Evolutionary conservation across 352 stramenopile genomes (phyloP), one percentile per base, ranked within the genome.

Genomic region (Pythium volutum): DNA sequence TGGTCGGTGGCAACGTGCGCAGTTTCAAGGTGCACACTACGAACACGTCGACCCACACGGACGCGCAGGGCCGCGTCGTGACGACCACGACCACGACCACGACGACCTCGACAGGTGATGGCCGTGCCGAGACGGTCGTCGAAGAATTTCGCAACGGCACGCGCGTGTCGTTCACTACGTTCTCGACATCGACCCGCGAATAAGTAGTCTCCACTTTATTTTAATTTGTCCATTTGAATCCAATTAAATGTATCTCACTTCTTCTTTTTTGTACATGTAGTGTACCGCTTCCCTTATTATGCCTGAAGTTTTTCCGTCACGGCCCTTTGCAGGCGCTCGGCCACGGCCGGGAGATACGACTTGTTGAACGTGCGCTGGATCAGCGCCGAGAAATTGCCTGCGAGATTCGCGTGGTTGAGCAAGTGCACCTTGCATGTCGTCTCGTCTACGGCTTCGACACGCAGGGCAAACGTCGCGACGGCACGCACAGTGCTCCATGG

Each of bases 71-170:
- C 8, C 76, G 86, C 33, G 54, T 80, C n/a, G 70, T 94, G n/a
- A 89, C 70, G 4, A 84, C 85, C 61, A 91, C 87, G 67, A 91
- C 81, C 39, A 91, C 71, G 31, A 89, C 29, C 29, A 33, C 29
- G 15, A 4, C 79, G 7, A 91, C 74, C 0, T 70, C 70, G 4
- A 76, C 76, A 14, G 25, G 68, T 0, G 76, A 84, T 55, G 84
- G 84, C 23, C 69, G 71, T 3, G 64, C 66, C 0, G 76, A 90
- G 61, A 89, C 79, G 3, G 54, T 83, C 12, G 87, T 78, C 27
- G 82, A 94, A 46, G 82, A 92, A 55, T 94, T 72, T 54, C 59
- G 71, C 18, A 84, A 94, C 52, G 84, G 84, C 1, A 76, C 75
- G 3, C 66, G 92, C 22, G 66, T 85, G 15, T 93, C 81, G 12